A percentile compares a stretch with the other conserved stretches of the same genome.
These are phyloP conservation scores for Emericellopsis cladophorae DNA, from an alignment of 2,329 filamentous ascomycete genomes.

Conservation along the genomic window DNA sequence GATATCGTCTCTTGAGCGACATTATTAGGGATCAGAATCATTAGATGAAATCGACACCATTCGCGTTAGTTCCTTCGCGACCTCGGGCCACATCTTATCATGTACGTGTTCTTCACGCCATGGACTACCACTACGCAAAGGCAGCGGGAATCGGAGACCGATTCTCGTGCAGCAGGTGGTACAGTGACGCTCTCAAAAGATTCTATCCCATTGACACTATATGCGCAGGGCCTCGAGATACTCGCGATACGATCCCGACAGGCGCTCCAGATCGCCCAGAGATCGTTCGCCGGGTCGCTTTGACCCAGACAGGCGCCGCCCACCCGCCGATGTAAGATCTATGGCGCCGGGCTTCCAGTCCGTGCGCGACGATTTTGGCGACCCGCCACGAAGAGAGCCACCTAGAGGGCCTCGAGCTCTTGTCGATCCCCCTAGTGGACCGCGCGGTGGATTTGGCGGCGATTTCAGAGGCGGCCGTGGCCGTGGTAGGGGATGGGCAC, in stretches of 20 bases:
- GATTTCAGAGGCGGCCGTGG: conserved; percentile 44
- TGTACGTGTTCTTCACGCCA: no score
- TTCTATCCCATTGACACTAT: not conserved
- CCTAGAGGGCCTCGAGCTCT: conserved; percentile 74
- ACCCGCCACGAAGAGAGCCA: conserved; percentile 50
- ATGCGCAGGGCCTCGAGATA: conserved; percentile 37
- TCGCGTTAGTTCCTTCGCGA: no score
- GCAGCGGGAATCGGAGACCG: not conserved
- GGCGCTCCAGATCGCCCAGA: conserved; percentile 50
- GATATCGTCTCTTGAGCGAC: no score
- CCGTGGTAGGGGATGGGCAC: conserved; percentile 45
- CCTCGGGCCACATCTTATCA: no score
- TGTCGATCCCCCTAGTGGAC: conserved; percentile 55
- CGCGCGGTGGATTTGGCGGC: conserved; percentile 52
- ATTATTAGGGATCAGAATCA: no score
- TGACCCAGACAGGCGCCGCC: conserved; percentile 55
- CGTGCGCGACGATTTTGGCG: conserved; percentile 44
- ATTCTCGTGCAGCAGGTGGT: no score
- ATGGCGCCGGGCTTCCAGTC: conserved; percentile 48
- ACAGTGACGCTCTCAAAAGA: no score
- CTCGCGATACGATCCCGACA: conserved; percentile 49
- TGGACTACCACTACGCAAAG: no score
- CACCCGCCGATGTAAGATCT: conserved; percentile 43
- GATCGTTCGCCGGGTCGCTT: conserved; percentile 61
- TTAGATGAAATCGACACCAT: no score